Percentiles rank a stretch among this genome's conserved stretches.
Evolutionary conservation across 1,139 yeast genomes (phyloP).

Genomic region (Suhomyces maxii): DNA sequence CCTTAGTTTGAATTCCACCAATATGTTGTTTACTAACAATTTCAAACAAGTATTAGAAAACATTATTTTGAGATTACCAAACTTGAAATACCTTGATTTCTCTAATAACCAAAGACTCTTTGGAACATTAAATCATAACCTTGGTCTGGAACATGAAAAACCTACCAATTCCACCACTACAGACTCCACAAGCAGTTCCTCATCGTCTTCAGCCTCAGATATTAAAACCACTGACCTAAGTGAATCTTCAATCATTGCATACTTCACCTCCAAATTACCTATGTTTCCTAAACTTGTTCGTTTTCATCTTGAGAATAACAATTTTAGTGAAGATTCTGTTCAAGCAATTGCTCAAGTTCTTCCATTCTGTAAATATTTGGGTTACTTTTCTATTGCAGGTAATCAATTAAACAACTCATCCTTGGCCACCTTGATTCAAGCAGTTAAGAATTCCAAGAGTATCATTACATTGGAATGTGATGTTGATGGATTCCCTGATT

Average conservation of each 20-base stretch:
- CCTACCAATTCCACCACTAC: neutral
- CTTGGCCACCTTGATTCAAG: conserved; percentile 42
- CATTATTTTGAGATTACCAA: conserved; percentile 43
- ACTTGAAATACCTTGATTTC: conserved; percentile 62
- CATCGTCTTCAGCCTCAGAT: neutral
- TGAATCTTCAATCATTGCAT: conserved; percentile 29
- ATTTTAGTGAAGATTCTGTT: conserved; percentile 46
- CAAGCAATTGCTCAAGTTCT: conserved; percentile 59
- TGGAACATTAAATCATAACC: conserved; percentile 18
- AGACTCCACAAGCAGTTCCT: neutral
- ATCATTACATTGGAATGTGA: conserved; percentile 45
- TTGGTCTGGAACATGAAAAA: neutral
- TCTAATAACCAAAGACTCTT: conserved; percentile 66
- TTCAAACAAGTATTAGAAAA: conserved; percentile 36
- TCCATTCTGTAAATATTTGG: conserved; percentile 60
- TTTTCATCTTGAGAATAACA: conserved; percentile 62
- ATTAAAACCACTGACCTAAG: conserved; percentile 3
- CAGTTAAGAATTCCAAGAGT: conserved; percentile 40
- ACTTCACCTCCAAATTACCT: conserved; percentile 56
- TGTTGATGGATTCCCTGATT: conserved; percentile 36
- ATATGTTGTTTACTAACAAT: conserved; percentile 32
- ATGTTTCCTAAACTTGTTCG: conserved; percentile 56
- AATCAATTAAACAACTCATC: conserved; percentile 50
- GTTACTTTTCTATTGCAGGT: conserved; percentile 61
- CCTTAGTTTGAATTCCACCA: conserved; percentile 54